Evolutionary conservation across 306 rosid genomes (phyloP).

Genomic region (Glycyrrhiza uralensis): DNA sequence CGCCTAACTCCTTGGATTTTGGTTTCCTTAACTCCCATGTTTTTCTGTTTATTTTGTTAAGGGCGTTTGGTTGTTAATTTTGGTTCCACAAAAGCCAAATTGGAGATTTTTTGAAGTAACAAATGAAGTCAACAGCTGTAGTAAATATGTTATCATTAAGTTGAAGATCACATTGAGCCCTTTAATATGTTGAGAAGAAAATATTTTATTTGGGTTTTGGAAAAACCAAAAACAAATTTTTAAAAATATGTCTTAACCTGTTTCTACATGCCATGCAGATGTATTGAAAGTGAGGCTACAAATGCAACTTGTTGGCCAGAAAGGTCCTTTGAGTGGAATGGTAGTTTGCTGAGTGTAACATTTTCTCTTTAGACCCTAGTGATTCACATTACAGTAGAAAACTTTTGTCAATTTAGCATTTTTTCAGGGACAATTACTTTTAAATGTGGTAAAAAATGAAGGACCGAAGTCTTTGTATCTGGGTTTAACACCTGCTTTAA

Average conservation of each 20-base stretch:
- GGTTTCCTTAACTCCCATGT: background rate
- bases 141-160: background rate
- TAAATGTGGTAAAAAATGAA: constrained; percentile 61
- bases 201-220: background rate
- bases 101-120: background rate
- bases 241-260: background rate
- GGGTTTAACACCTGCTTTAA: constrained; percentile 87
- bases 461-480: constrained; percentile 83
- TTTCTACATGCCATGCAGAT: constrained; percentile 62
- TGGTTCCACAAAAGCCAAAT: background rate
- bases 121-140: background rate
- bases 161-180: constrained; percentile 3
- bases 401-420: constrained; percentile 26
- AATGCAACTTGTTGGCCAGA: constrained; percentile 97
- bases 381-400: constrained; percentile 18
- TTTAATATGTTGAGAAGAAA: constrained; percentile 12
- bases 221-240: background rate
- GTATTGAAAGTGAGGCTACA: constrained; percentile 95
- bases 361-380: constrained; percentile 29
- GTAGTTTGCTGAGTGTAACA: constrained; percentile 45
- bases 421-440: constrained; percentile 63
- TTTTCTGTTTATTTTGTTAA: background rate
- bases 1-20: background rate
- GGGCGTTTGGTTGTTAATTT: background rate
- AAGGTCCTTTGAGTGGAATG: constrained; percentile 89